Percentiles rank a stretch among this genome's conserved stretches.
phyloP scores from a whole-genome alignment of 2,329 filamentous ascomycete species.

The Aspergillus sp. region DNA sequence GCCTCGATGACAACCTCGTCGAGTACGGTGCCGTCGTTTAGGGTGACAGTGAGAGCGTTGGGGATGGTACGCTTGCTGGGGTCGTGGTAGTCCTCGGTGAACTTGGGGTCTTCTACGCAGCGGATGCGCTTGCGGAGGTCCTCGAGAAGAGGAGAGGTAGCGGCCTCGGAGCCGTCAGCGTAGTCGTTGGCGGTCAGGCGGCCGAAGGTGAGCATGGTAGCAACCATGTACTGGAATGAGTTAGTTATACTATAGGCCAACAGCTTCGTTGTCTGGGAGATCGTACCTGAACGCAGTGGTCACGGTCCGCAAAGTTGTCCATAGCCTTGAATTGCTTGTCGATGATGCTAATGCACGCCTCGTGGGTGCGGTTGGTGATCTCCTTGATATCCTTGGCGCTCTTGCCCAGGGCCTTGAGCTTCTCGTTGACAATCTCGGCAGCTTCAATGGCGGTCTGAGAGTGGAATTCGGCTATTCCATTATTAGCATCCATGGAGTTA shows the following conservation, averaged over 20 bases:
- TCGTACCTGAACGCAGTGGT: conserved; percentile 88
- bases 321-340: conserved; percentile 99
- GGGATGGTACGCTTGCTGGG: conserved; percentile 91
- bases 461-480: conserved; percentile 80
- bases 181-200: conserved; percentile 93
- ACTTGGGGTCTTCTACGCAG: conserved; percentile 94
- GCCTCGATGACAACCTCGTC: conserved; percentile 92
- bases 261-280: not conserved
- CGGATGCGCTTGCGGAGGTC: conserved; percentile 88
- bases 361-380: conserved; percentile 93
- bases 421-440: conserved; percentile 80
- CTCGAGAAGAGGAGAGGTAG: conserved; percentile 85
- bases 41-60: conserved; percentile 90
- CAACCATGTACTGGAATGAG: conserved; percentile 75
- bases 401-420: conserved; percentile 83
- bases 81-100: conserved; percentile 94
- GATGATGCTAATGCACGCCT: conserved; percentile 98
- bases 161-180: conserved; percentile 86
- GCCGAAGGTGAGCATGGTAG: conserved; percentile 93
- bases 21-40: conserved; percentile 90
- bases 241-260: conserved; percentile 19
- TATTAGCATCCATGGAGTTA: not conserved
- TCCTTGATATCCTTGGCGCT: conserved; percentile 89
- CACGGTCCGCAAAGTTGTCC: conserved; percentile 99
- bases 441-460: conserved; percentile 97